phyloP scores from a whole-genome alignment of 805 yeast species.

The Metschnikowia colocasiae region DNA sequence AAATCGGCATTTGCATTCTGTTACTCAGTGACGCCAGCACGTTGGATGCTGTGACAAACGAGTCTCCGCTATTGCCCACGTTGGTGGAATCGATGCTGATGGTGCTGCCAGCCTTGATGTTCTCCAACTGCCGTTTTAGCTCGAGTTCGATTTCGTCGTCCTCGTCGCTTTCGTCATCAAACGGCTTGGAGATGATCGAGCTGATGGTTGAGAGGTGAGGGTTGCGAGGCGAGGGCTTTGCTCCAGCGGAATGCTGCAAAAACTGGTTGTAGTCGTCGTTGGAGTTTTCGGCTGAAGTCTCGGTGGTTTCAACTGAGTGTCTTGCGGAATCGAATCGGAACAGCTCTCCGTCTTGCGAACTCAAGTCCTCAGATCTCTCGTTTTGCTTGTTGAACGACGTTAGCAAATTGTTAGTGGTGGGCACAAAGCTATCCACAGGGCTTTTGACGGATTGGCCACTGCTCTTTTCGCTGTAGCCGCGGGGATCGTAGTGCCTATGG shows the following conservation, averaged over 20 bases:
- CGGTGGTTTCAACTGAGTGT: constrained; percentile 9
- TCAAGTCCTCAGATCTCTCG: constrained; percentile 1
- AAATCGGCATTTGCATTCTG: constrained; percentile 6
- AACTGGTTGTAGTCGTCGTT: constrained; percentile 25
- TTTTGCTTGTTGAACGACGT: constrained; percentile 5
- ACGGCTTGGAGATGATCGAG: constrained; percentile 38
- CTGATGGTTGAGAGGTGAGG: constrained; percentile 42
- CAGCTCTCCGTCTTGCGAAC: constrained; percentile 10
- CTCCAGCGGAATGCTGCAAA: constrained; percentile 16
- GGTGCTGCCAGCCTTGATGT: constrained; percentile 26
- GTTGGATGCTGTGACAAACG: constrained; percentile 9
- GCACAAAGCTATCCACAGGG: constrained; percentile 6
- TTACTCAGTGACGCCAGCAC: not conserved
- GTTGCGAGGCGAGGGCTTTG: constrained; percentile 16
- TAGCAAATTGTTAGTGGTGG: constrained; percentile 9
- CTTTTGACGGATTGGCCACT: not conserved
- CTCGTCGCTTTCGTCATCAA: constrained; percentile 22
- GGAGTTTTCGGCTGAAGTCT: constrained; percentile 10
- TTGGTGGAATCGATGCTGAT: constrained; percentile 6
- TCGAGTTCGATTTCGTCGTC: constrained; percentile 36
- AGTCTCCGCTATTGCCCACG: constrained; percentile 9
- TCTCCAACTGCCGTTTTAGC: constrained; percentile 36
- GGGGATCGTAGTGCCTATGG: constrained; percentile 21
- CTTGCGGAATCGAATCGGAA: constrained; percentile 5
- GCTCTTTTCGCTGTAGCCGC: constrained; percentile 2